Evolutionary conservation across 345 rosid genomes (phyloP), one percentile per base, ranked within the genome.

Genomic region (Eucalyptus curtisii): DNA sequence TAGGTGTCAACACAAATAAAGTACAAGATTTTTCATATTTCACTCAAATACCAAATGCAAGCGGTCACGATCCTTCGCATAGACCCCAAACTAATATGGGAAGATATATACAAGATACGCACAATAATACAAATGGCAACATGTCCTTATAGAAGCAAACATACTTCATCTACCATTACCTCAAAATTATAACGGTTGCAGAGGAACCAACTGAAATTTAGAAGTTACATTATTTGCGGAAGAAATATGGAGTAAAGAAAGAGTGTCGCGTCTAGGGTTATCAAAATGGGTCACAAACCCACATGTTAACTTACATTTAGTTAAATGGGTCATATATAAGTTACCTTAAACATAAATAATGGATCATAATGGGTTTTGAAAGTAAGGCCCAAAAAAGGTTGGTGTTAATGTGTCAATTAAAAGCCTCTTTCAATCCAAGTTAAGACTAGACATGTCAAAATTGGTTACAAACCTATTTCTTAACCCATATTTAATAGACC

Each of bases 391-490:
- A 24, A 55, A 55, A 55, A 55, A 55, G 30, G 6, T 55, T 55
- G 61, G 61, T 55, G 61, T 24, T 55, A 10, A 30, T 55, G 61
- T 30, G 12, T 55, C 13, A 55, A 55, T 55, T 24, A 55, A 55
- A 24, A 55, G 61, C 30, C 13, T 10, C 10, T 24, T 55, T 10
- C 13, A 55, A 55, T 24, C 30, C 30, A 22, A 24, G 61, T 55
- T 20, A 9, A 22, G 30, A 55, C 3, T 4, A 8, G 6, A 55
- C 30, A 3, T 4, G 0, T 24, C 1, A 10, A 55, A 55, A 55
- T 55, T 24, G 30, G 30, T 55, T 10, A 24, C 1, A 55, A 24
- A 24, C 3, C 3, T 22, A 24, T 22, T 55, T 55, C 30, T 55
- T 55, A 24, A 2, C 13, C 12, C 1, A 55, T 22, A 24, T 55